These are phyloP conservation scores for Huntiella bhutanensis DNA, from an alignment of 2,329 filamentous ascomycete species.

Conservation along the genomic window DNA sequence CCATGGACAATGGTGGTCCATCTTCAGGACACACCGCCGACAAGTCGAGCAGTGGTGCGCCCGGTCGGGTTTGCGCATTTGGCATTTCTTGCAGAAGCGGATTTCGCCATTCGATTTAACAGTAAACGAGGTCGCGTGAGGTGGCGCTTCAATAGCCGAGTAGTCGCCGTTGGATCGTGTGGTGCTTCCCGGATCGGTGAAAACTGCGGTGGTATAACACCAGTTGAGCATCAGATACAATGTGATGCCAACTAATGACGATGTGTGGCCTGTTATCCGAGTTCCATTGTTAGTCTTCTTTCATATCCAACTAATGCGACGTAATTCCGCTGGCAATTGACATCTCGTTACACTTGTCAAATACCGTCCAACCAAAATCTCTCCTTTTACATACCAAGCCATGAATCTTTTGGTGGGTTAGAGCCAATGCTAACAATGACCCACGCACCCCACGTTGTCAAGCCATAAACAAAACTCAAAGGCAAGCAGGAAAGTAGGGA, in stretches of 20 bases:
- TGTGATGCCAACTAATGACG: constrained; percentile 35
- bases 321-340: background rate
- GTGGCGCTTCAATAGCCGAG: constrained; percentile 38
- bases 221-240: constrained; percentile 68
- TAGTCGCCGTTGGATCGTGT: constrained; percentile 46
- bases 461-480: constrained; percentile 68
- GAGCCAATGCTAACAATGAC: constrained; percentile 60
- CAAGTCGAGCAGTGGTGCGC: constrained; percentile 95
- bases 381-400: constrained; percentile 33
- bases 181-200: constrained; percentile 67
- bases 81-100: constrained; percentile 94
- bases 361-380: background rate
- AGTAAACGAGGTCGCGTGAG: constrained; percentile 53
- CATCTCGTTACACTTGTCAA: no score
- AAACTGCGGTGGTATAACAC: constrained; percentile 84
- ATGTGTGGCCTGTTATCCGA: background rate
- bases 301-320: background rate
- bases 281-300: background rate
- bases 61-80: constrained; percentile 82
- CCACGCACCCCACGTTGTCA: constrained; percentile 90
- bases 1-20: constrained; percentile 99
- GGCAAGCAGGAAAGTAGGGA: constrained; percentile 62
- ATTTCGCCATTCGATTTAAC: constrained; percentile 79
- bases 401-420: constrained; percentile 29
- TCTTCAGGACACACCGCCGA: constrained; percentile 86